These are phyloP conservation scores for Thalassiosira mediterranea DNA, from an alignment of 352 stramenopile species.

Conservation along the genomic window DNA sequence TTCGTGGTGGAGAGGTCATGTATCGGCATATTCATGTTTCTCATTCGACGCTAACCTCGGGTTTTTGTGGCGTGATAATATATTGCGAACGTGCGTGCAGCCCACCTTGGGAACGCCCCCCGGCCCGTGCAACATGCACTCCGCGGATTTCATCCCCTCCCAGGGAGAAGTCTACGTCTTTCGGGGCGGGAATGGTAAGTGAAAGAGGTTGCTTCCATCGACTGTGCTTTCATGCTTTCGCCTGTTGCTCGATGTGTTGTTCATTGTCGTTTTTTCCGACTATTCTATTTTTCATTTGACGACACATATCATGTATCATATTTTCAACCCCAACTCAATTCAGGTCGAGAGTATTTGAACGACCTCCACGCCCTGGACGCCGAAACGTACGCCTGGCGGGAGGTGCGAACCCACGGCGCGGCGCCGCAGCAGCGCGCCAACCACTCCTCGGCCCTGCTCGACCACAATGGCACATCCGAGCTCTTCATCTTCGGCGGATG, in stretches of 20 bases:
- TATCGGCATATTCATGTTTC: no score
- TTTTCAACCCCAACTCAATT: slow-evolving; percentile 3
- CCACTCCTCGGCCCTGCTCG: slow-evolving; percentile 91
- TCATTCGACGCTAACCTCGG: no score
- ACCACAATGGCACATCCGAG: slow-evolving; percentile 70
- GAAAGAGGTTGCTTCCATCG: no score
- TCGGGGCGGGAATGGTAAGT: slow-evolving; percentile 88
- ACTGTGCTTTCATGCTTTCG: no score
- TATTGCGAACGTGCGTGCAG: no score
- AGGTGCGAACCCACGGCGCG: slow-evolving; percentile 84
- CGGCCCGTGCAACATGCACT: slow-evolving; percentile 97
- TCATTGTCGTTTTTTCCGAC: no score
- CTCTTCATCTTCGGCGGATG: slow-evolving; percentile 96
- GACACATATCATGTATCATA: slow-evolving; percentile 4
- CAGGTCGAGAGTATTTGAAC: slow-evolving; percentile 92
- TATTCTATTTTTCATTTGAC: no score
- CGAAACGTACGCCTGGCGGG: slow-evolving; percentile 88
- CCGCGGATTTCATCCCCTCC: slow-evolving; percentile 90
- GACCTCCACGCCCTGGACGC: slow-evolving; percentile 93
- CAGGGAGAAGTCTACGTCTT: slow-evolving; percentile 92
- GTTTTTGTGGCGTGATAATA: no score
- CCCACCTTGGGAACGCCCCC: slow-evolving; percentile 57
- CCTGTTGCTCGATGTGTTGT: no score
- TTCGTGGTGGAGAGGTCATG: no score
- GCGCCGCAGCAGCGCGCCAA: slow-evolving; percentile 90